A percentile compares a stretch with the other conserved stretches of the same genome.
Evolutionary conservation across 768 basidiomycete genomes (phyloP).

Genomic region (Tricholoma hemisulphureum): DNA sequence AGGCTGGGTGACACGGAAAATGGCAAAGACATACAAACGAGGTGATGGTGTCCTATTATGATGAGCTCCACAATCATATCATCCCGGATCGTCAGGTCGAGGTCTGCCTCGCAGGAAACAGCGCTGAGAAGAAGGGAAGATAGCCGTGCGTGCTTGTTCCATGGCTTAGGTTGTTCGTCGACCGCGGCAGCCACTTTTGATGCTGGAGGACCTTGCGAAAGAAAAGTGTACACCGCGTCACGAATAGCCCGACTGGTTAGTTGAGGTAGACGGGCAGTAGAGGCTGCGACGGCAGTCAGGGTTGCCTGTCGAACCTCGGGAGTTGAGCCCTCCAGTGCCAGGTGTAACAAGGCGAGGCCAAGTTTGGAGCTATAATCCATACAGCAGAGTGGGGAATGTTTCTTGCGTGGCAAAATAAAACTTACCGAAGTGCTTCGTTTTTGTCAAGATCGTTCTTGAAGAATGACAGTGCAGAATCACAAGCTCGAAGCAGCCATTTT

Average conservation of each 20-base stretch:
- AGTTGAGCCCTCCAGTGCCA: constrained; percentile 60
- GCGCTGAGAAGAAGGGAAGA: constrained; percentile 53
- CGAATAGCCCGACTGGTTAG: constrained; percentile 52
- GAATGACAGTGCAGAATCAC: constrained; percentile 46
- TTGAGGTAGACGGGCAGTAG: constrained; percentile 41
- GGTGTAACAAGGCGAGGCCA: constrained; percentile 66
- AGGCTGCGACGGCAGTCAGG: constrained; percentile 39
- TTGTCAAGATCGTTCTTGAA: constrained; percentile 51
- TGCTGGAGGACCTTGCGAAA: constrained; percentile 37
- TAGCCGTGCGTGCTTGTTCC: constrained; percentile 53
- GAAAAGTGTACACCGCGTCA: constrained; percentile 53
- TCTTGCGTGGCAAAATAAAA: constrained; percentile 5
- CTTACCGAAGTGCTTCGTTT: constrained; percentile 56
- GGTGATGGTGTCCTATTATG: constrained; percentile 72
- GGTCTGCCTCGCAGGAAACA: constrained; percentile 44
- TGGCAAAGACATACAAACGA: constrained; percentile 46
- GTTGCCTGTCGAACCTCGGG: constrained; percentile 52
- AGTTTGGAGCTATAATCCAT: constrained; percentile 47
- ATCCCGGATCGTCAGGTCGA: constrained; percentile 42
- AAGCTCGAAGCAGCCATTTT: constrained; percentile 71
- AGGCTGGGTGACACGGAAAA: not conserved
- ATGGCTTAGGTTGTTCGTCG: constrained; percentile 32
- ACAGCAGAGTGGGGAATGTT: constrained; percentile 1
- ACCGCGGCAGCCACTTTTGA: constrained; percentile 24
- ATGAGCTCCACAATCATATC: constrained; percentile 51